Evolutionary conservation across 192 early-diverging fungal genomes (phyloP).

Genomic region (Allomyces macrogynus): DNA sequence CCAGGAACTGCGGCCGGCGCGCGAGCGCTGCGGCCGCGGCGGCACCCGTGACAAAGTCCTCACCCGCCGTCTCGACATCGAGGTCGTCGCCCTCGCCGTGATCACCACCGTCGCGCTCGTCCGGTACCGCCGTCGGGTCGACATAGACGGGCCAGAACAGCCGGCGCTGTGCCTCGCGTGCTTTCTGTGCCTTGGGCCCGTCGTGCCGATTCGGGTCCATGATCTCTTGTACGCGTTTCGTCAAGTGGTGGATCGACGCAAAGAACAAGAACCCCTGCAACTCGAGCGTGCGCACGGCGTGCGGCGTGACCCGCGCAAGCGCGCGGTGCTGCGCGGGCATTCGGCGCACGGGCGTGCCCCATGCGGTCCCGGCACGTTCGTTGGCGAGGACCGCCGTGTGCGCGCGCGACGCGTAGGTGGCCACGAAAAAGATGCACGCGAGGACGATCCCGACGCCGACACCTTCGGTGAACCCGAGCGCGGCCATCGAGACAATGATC

Average conservation of each 20-base stretch:
- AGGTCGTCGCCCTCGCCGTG: background rate
- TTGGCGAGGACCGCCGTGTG: slow-evolving; percentile 16
- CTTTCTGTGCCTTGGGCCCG: background rate
- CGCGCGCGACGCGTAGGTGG: slow-evolving; percentile 44
- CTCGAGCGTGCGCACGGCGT: slow-evolving; percentile 62
- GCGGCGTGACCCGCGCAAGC: slow-evolving; percentile 56
- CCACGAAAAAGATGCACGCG: slow-evolving; percentile 88
- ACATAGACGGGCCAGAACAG: slow-evolving; percentile 14
- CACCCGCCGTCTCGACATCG: too few species aligned
- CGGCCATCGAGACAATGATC: slow-evolving; percentile 74
- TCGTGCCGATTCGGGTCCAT: slow-evolving; percentile 15
- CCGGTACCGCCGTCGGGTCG: background rate
- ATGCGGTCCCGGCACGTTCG: background rate
- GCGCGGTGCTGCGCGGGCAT: slow-evolving; percentile 74
- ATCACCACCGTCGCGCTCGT: background rate
- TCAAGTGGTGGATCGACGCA: slow-evolving; percentile 74
- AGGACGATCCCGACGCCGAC: slow-evolving; percentile 81
- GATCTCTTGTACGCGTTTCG: slow-evolving; percentile 41
- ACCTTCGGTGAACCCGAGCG: slow-evolving; percentile 90
- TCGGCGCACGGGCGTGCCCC: slow-evolving; percentile 48
- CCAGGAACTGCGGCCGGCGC: slow-evolving; percentile 49
- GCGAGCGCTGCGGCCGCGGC: too few species aligned
- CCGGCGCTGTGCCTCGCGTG: slow-evolving; percentile 15
- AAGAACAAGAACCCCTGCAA: slow-evolving; percentile 95
- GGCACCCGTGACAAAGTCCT: too few species aligned